Conservation (phyloP, 78 protist genomes). For the Goniomonas avonlea region DNA sequence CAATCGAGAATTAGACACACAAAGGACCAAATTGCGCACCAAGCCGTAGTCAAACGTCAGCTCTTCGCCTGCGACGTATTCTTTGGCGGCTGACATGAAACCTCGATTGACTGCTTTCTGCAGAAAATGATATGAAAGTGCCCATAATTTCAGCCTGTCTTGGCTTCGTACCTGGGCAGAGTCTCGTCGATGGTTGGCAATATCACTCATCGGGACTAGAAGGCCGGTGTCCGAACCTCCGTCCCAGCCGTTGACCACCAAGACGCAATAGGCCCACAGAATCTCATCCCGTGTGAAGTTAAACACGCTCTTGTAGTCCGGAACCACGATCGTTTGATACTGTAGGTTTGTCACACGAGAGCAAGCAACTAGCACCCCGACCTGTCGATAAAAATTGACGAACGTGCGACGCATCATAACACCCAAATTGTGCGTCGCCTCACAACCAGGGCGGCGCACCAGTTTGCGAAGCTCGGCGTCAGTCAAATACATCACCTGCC, state of each 20-base stretch:
- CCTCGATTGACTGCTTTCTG: conserved; percentile 21
- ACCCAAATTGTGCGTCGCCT: conserved; percentile 19
- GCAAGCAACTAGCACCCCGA: too few relatives aligned
- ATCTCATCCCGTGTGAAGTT: conserved; percentile 18
- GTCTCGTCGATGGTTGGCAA: conserved; percentile 31
- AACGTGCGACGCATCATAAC: conserved; percentile 27
- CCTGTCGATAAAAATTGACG: conserved; percentile 23
- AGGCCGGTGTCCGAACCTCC: too few relatives aligned
- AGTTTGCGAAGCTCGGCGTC: too few relatives aligned
- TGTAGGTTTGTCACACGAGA: too few relatives aligned
- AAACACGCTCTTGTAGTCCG: conserved; percentile 21
- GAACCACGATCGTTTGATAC: too few relatives aligned
- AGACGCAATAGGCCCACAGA: conserved; percentile 11
- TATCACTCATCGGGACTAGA: conserved; percentile 19
- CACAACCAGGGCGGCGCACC: conserved; percentile 29
- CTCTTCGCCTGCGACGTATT: conserved; percentile 30
- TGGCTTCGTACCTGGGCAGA: too few relatives aligned
- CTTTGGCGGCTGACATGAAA: conserved; percentile 24
- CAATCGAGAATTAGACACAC: too few relatives aligned
- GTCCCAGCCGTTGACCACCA: conserved; percentile 23
- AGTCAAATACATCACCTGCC: too few relatives aligned
- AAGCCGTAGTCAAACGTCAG: conserved; percentile 28
- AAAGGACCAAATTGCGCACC: conserved; percentile 18
- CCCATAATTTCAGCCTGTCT: too few relatives aligned
- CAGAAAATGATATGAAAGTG: too few relatives aligned